Percentiles rank a stretch among this genome's conserved stretches.
phyloP scores from a whole-genome alignment of 345 rosid genomes.

The Triadica sebifera region DNA sequence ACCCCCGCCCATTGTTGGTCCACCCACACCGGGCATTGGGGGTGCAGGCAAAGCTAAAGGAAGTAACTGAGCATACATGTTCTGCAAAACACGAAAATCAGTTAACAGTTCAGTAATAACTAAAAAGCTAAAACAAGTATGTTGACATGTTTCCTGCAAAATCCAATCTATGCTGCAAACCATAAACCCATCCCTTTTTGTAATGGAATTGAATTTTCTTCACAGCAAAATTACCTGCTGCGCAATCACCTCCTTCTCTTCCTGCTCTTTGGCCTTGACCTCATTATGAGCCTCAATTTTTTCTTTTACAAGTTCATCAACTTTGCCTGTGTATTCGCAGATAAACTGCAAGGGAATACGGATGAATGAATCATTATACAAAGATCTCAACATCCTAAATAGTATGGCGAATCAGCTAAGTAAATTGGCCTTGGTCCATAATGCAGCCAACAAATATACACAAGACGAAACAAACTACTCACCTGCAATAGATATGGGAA shows the following conservation, averaged over 20 bases:
- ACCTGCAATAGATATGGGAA: conserved; percentile 58
- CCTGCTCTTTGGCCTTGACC: conserved; percentile 65
- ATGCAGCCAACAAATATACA: neutral
- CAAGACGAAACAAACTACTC: neutral
- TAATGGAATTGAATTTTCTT: neutral
- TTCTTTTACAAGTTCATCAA: conserved; percentile 78
- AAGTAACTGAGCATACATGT: conserved; percentile 31
- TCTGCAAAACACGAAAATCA: conserved; percentile 17
- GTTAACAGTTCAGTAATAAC: neutral
- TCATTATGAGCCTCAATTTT: conserved; percentile 67
- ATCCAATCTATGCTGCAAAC: neutral
- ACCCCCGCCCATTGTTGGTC: conserved; percentile 29
- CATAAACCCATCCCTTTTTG: neutral
- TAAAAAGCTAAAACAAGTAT: too few relatives aligned
- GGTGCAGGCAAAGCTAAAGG: conserved; percentile 33
- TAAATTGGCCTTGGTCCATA: neutral
- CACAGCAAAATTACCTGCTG: conserved; percentile 58
- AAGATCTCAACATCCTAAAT: neutral
- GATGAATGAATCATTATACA: neutral
- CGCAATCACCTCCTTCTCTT: conserved; percentile 72
- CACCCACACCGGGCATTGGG: conserved; percentile 29
- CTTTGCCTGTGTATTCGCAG: conserved; percentile 76
- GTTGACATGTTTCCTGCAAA: too few relatives aligned
- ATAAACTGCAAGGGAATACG: conserved; percentile 45
- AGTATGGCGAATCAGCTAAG: neutral